Conservation (phyloP, 805 yeast genomes). For the Yamadazyma takamatsuzukensis region DNA sequence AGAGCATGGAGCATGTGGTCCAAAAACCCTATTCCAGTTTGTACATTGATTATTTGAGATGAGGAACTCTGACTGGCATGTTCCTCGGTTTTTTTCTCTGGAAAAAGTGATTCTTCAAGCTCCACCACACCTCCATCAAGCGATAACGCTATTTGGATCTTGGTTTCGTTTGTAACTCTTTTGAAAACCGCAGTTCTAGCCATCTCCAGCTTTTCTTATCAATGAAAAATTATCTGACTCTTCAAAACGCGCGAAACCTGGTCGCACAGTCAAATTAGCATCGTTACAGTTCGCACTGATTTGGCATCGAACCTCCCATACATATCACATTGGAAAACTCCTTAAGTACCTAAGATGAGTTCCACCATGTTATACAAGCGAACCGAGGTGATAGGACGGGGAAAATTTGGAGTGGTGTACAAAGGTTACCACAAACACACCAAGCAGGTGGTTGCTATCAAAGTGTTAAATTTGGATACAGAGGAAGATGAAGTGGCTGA, state of each 20-base stretch:
- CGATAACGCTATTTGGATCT: conserved; percentile 78
- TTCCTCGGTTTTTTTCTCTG: conserved; percentile 24
- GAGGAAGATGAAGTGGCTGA: conserved; percentile 92
- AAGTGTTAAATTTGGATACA: conserved; percentile 87
- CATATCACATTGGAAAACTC: no score
- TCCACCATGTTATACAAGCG: conserved; percentile 40
- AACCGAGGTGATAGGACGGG: conserved; percentile 90
- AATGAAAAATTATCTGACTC: no score
- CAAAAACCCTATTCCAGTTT: conserved; percentile 91
- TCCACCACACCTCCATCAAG: conserved; percentile 81
- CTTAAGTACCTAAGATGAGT: conserved; percentile 4
- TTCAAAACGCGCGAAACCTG: no score
- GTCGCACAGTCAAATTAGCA: no score
- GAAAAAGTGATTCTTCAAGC: conserved; percentile 57
- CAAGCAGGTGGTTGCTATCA: conserved; percentile 83
- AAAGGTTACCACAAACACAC: conserved; percentile 73
- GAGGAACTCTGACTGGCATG: conserved; percentile 70
- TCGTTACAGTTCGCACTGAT: no score
- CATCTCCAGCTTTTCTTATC: no score
- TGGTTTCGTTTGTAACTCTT: conserved; percentile 89
- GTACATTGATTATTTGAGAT: conserved; percentile 71
- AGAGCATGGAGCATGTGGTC: conserved; percentile 98
- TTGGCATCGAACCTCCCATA: no score
- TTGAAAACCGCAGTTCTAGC: conserved; percentile 43
- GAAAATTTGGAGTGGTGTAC: conserved; percentile 95